A percentile compares a stretch with the other conserved stretches of the same genome.
Conservation (phyloP, 2,329 filamentous ascomycete genomes). For the Penicillium sumatraense region DNA sequence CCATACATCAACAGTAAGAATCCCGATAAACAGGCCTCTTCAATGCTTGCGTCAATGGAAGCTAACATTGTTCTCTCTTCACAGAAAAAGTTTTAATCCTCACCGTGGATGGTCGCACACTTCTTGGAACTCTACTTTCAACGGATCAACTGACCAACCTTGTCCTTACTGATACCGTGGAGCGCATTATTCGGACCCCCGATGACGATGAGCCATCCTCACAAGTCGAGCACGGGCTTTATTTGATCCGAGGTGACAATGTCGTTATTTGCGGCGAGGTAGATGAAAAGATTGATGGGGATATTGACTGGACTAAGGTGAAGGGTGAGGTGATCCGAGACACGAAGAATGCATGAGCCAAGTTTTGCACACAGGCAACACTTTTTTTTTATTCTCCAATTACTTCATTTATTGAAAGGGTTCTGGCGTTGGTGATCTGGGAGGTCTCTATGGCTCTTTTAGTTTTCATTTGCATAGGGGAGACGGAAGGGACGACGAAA, state of each 20-base stretch:
- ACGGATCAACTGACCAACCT: conserved; percentile 94
- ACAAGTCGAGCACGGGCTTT: conserved; percentile 82
- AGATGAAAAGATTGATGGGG: conserved; percentile 84
- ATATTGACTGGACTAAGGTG: conserved; percentile 92
- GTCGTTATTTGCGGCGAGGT: conserved; percentile 88
- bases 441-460: background rate
- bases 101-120: conserved; percentile 87
- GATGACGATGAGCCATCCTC: conserved; percentile 83
- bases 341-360: conserved; percentile 72
- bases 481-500: background rate
- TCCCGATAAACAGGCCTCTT: background rate
- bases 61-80: conserved; percentile 4
- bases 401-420: conserved; percentile 7
- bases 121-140: conserved; percentile 80
- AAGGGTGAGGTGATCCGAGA: conserved; percentile 81
- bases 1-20: conserved; percentile 59
- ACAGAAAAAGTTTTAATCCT: conserved; percentile 90
- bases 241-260: conserved; percentile 92
- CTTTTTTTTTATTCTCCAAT: conserved; percentile 7
- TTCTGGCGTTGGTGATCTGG: conserved; percentile 17
- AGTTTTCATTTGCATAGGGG: conserved; percentile 10
- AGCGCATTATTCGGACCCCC: conserved; percentile 84
- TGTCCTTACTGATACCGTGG: conserved; percentile 79
- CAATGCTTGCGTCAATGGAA: background rate
- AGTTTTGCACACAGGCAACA: background rate